Evolutionary conservation across 805 yeast species (phyloP).

Genomic region (Pichia rugopelliculosa): DNA sequence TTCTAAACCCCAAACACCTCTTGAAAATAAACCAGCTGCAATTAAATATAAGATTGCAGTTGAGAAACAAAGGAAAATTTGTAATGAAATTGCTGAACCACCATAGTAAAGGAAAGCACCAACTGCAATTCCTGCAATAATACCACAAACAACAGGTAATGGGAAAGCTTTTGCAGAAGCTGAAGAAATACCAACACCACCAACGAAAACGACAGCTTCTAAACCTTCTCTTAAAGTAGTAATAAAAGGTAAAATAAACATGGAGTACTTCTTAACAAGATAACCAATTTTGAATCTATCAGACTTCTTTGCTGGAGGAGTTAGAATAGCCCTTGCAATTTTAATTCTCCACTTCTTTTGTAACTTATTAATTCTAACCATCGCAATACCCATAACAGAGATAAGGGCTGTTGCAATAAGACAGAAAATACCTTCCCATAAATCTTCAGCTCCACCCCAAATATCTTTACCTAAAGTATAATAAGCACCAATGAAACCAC

Average conservation of each 20-base stretch:
- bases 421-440: constrained; percentile 96
- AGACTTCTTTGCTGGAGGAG: constrained; percentile 40
- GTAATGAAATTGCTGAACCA: constrained; percentile 78
- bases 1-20: constrained; percentile 90
- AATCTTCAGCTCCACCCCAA: constrained; percentile 81
- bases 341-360: constrained; percentile 95
- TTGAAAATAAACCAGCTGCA: constrained; percentile 86
- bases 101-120: constrained; percentile 73
- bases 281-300: constrained; percentile 50
- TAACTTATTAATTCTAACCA: constrained; percentile 94
- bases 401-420: constrained; percentile 85
- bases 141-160: constrained; percentile 83
- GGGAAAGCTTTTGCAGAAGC: constrained; percentile 62
- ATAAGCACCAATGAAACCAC: constrained; percentile 91
- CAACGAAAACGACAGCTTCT: constrained; percentile 93
- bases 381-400: constrained; percentile 90
- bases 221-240: constrained; percentile 95
- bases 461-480: constrained; percentile 74
- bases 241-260: constrained; percentile 84
- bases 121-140: constrained; percentile 65
- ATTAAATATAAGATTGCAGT: constrained; percentile 86
- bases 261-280: constrained; percentile 65
- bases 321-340: constrained; percentile 76
- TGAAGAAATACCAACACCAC: constrained; percentile 75
- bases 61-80: constrained; percentile 76